Evolutionary conservation across 352 stramenopile genomes (phyloP).

Genomic region (Globisporangium ultimum): DNA sequence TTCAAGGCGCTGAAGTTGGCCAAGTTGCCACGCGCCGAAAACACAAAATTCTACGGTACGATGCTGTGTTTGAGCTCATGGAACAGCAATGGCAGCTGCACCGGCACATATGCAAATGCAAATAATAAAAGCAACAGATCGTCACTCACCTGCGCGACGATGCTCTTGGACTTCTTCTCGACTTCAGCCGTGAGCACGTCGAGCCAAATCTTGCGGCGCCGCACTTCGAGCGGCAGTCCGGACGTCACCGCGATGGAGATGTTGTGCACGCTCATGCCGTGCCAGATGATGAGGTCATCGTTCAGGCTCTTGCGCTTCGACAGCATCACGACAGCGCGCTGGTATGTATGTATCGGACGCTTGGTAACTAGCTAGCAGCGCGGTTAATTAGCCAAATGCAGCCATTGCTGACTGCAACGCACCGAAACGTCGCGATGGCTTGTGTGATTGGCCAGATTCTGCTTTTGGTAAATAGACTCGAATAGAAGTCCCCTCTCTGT

Average conservation of each 20-base stretch:
- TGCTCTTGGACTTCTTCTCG: slow-evolving; percentile 43
- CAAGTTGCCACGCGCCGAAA: slow-evolving; percentile 24
- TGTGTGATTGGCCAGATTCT: no score
- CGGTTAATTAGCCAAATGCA: neutral
- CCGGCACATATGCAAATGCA: neutral
- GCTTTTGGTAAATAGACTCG: no score
- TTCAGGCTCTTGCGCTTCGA: slow-evolving; percentile 50
- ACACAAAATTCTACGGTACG: slow-evolving; percentile 29
- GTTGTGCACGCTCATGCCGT: slow-evolving; percentile 50
- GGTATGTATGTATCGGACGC: neutral
- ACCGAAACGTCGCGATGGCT: no score
- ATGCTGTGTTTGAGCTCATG: neutral
- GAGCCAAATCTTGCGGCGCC: slow-evolving; percentile 45
- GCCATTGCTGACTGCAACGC: no score
- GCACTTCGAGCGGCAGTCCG: slow-evolving; percentile 32
- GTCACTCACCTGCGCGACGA: slow-evolving; percentile 30
- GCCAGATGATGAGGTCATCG: slow-evolving; percentile 52
- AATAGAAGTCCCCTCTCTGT: no score
- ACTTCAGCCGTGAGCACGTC: slow-evolving; percentile 46
- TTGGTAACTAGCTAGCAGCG: neutral
- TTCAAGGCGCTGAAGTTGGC: slow-evolving; percentile 5
- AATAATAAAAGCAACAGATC: neutral
- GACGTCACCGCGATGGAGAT: slow-evolving; percentile 30
- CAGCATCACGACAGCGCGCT: slow-evolving; percentile 19
- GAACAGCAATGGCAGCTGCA: neutral